phyloP scores from a whole-genome alignment of 257 asterid species.

The Ehretia macrophylla region DNA sequence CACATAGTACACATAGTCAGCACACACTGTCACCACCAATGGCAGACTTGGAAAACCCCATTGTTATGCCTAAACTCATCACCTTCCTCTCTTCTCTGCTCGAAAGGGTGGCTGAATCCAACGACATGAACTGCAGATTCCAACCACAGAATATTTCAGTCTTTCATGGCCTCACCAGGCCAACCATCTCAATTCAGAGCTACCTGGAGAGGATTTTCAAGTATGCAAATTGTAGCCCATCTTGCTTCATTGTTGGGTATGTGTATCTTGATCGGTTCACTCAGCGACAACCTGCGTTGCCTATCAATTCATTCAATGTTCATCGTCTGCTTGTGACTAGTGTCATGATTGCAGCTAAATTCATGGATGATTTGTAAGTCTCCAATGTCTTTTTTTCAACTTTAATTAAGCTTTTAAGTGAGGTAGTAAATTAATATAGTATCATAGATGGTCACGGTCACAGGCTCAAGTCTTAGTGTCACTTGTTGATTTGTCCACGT shows the following conservation, averaged over 20 bases:
- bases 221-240: constrained; percentile 92
- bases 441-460: too few species aligned
- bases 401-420: too few species aligned
- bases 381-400: background rate
- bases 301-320: constrained; percentile 74
- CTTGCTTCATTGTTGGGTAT: constrained; percentile 86
- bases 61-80: constrained; percentile 62
- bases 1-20: constrained; percentile 19
- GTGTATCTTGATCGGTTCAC: constrained; percentile 88
- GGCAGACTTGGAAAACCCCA: constrained; percentile 69
- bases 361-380: constrained; percentile 93
- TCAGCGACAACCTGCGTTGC: constrained; percentile 63
- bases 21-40: constrained; percentile 23
- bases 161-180: constrained; percentile 74
- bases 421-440: too few species aligned
- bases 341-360: constrained; percentile 93
- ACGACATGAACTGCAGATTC: constrained; percentile 43
- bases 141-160: constrained; percentile 62
- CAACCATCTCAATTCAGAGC: constrained; percentile 67
- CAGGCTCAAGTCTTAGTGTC: too few species aligned
- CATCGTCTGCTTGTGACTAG: constrained; percentile 87
- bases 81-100: constrained; percentile 76
- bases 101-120: constrained; percentile 66
- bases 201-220: constrained; percentile 76
- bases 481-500: too few species aligned